A percentile compares a stretch with the other conserved stretches of the same genome.
These are phyloP conservation scores for Cladophialophora carrionii DNA, from an alignment of 2,329 filamentous ascomycete species.

Conservation along the genomic window DNA sequence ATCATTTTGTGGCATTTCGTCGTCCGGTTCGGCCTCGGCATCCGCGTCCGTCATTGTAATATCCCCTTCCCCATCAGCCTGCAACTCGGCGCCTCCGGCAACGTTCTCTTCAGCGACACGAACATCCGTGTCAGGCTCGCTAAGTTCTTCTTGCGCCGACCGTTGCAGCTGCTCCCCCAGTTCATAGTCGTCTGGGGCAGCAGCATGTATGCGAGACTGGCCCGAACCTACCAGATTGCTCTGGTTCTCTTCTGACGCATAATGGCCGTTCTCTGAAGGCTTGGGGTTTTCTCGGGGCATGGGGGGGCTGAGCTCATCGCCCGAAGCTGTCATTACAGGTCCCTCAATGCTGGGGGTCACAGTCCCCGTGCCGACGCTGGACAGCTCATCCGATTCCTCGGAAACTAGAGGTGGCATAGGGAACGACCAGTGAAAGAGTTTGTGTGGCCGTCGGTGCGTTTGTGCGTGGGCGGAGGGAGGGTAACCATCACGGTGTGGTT, in stretches of 20 bases:
- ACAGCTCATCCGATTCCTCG: slow-evolving; percentile 21
- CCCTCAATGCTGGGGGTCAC: not conserved
- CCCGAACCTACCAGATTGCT: slow-evolving; percentile 2
- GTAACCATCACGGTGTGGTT: slow-evolving; percentile 13
- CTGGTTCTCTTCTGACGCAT: not conserved
- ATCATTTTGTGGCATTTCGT: slow-evolving; percentile 31
- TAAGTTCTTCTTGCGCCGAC: slow-evolving; percentile 29
- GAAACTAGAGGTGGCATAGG: slow-evolving; percentile 30
- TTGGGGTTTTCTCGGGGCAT: slow-evolving; percentile 6
- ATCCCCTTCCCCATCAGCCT: slow-evolving; percentile 22
- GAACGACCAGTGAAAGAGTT: not conserved
- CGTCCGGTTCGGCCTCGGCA: slow-evolving; percentile 15
- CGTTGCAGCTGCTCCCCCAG: slow-evolving; percentile 34
- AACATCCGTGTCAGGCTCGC: slow-evolving; percentile 22
- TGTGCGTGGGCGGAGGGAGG: not conserved
- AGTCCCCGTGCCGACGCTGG: slow-evolving; percentile 13
- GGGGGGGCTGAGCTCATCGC: not conserved
- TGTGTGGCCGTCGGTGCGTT: not conserved
- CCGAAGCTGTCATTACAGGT: not conserved
- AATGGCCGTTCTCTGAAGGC: not conserved
- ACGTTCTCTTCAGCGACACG: slow-evolving; percentile 10
- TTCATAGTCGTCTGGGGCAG: slow-evolving; percentile 28
- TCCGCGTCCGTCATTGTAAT: slow-evolving; percentile 27
- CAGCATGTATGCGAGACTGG: slow-evolving; percentile 7
- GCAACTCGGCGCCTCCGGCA: not conserved